Conservation (phyloP, 108 stramenopile genomes). For the Fragilaria radians region DNA sequence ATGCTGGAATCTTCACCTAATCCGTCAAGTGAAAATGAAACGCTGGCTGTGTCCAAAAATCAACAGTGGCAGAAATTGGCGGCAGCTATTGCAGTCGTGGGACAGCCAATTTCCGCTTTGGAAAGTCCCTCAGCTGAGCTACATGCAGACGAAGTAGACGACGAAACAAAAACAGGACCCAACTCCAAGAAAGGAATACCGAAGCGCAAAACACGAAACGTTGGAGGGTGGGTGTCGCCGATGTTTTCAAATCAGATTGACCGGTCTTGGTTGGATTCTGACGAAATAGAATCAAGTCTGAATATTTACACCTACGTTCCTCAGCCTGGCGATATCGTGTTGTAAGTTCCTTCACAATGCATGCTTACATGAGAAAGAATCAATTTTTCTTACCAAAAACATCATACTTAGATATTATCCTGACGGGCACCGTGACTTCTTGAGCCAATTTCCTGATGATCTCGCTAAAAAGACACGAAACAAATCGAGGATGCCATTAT, state of each 20-base stretch:
- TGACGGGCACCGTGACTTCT: slow-evolving; percentile 26
- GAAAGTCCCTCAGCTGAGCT: no score
- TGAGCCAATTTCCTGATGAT: slow-evolving; percentile 26
- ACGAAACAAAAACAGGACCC: neutral
- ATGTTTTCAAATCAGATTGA: slow-evolving; percentile 23
- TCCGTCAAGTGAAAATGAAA: neutral
- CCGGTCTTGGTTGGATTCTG: slow-evolving; percentile 35
- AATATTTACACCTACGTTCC: slow-evolving; percentile 28
- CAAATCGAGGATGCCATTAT: slow-evolving; percentile 25
- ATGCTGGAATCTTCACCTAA: neutral
- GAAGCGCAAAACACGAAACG: slow-evolving; percentile 10
- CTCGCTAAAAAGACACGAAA: slow-evolving; percentile 17
- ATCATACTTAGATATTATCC: slow-evolving; percentile 33
- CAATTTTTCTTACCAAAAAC: neutral
- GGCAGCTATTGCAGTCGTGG: neutral
- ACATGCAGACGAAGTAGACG: neutral
- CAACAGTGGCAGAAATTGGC: neutral
- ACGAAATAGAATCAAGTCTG: slow-evolving; percentile 7
- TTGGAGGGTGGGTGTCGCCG: slow-evolving; percentile 47
- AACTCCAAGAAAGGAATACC: neutral
- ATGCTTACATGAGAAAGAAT: neutral
- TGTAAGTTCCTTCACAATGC: slow-evolving; percentile 16
- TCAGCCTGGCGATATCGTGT: slow-evolving; percentile 39
- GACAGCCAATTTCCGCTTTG: no score
- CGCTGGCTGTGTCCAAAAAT: neutral